phyloP scores from a whole-genome alignment of 768 basidiomycete genomes.

The Termitomyces heimii region DNA sequence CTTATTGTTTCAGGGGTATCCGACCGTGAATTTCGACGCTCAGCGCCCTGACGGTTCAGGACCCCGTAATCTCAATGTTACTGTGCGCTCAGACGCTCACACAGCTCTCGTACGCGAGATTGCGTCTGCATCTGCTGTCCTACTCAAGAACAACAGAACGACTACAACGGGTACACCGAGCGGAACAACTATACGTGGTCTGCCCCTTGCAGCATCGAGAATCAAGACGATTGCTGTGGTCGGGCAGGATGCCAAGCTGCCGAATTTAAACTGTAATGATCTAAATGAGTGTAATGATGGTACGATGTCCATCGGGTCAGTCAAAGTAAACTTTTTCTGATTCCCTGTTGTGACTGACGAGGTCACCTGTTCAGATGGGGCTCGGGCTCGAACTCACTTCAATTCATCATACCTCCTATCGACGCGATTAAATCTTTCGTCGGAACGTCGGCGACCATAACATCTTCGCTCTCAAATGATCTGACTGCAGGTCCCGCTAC shows the following conservation, averaged over 20 bases:
- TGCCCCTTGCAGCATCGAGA: slow-evolving; percentile 37
- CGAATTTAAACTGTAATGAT: slow-evolving; percentile 38
- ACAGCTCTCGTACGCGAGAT: slow-evolving; percentile 55
- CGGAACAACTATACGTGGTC: slow-evolving; percentile 31
- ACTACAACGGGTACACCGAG: slow-evolving; percentile 24
- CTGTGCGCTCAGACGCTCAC: slow-evolving; percentile 37
- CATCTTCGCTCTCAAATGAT: slow-evolving; percentile 39
- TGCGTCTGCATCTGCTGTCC: slow-evolving; percentile 57
- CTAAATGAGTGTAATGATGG: slow-evolving; percentile 51
- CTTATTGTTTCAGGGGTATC: slow-evolving; percentile 29
- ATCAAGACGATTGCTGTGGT: slow-evolving; percentile 55
- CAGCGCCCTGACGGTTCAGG: slow-evolving; percentile 42
- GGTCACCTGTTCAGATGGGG: slow-evolving; percentile 37
- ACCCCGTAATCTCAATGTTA: slow-evolving; percentile 33
- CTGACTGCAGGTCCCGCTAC: slow-evolving; percentile 29
- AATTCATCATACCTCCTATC: slow-evolving; percentile 39
- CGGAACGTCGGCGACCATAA: slow-evolving; percentile 31
- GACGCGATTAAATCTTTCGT: slow-evolving; percentile 36
- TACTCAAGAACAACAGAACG: slow-evolving; percentile 58
- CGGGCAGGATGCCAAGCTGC: slow-evolving; percentile 52
- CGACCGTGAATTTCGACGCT: slow-evolving; percentile 39
- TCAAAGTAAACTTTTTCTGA: slow-evolving; percentile 13
- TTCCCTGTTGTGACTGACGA: neutral
- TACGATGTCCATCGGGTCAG: slow-evolving; percentile 58
- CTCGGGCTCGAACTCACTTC: slow-evolving; percentile 42